Evolutionary conservation across 1,284 basidiomycete genomes (phyloP).

Genomic region (Cryptococcus hybrid): DNA sequence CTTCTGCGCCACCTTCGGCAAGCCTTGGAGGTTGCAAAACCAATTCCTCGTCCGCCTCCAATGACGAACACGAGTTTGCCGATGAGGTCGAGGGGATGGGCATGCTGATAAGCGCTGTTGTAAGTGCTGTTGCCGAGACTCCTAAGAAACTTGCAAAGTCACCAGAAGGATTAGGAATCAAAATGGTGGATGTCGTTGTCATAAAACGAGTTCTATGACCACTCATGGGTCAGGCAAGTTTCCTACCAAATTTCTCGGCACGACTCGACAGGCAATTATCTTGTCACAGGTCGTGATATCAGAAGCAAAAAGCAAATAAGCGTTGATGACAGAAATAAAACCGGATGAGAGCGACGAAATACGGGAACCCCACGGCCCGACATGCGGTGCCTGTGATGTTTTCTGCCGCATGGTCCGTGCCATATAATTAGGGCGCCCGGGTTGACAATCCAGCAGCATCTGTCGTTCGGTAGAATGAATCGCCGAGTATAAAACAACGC

Average conservation of each 20-base stretch:
- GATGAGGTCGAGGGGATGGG: conserved; percentile 5
- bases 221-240: not conserved
- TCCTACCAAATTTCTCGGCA: too few species aligned
- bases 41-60: conserved; percentile 48
- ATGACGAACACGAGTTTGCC: conserved; percentile 11
- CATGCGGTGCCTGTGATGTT: not conserved
- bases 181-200: too few species aligned
- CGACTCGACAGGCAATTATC: too few species aligned
- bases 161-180: not conserved
- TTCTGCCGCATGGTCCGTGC: not conserved
- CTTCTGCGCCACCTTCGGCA: conserved; percentile 47
- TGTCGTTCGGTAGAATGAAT: not conserved
- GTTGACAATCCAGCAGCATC: too few species aligned
- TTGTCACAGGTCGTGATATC: not conserved
- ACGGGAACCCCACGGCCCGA: not conserved
- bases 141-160: not conserved
- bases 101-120: not conserved
- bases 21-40: conserved; percentile 53
- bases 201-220: not conserved
- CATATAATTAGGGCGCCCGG: too few species aligned
- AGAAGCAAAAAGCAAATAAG: not conserved
- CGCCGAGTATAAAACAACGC: not conserved
- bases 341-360: too few species aligned
- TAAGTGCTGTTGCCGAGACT: not conserved
- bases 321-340: too few species aligned